A percentile compares a stretch with the other conserved stretches of the same genome.
These are phyloP conservation scores for Leucocoprinus leucothites DNA, from an alignment of 768 basidiomycete species.

Conservation along the genomic window DNA sequence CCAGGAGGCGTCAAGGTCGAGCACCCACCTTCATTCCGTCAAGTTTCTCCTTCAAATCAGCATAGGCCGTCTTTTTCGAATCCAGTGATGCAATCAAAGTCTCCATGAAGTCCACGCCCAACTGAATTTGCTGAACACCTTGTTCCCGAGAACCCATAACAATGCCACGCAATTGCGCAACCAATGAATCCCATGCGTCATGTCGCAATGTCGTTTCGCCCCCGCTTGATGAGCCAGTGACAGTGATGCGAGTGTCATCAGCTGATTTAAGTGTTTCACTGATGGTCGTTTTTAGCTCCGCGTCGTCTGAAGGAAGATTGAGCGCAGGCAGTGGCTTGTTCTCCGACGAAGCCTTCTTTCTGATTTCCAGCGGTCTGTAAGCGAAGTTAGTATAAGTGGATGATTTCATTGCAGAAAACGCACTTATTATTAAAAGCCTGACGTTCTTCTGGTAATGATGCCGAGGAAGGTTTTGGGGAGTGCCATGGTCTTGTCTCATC, in stretches of 20 bases:
- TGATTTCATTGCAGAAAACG: neutral
- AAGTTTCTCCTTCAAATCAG: slow-evolving; percentile 69
- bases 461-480: neutral
- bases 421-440: neutral
- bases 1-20: neutral
- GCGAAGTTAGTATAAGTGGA: neutral
- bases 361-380: neutral
- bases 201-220: slow-evolving; percentile 16
- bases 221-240: neutral
- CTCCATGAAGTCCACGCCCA: slow-evolving; percentile 76
- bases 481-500: neutral
- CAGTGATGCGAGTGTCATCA: neutral
- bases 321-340: slow-evolving; percentile 7
- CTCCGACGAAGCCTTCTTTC: neutral
- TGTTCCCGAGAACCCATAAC: slow-evolving; percentile 58
- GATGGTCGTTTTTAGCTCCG: neutral
- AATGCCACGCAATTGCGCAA: slow-evolving; percentile 56
- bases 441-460: neutral
- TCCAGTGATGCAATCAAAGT: slow-evolving; percentile 66
- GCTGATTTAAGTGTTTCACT: neutral
- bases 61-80: slow-evolving; percentile 55
- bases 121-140: slow-evolving; percentile 55
- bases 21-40: slow-evolving; percentile 83
- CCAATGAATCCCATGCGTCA: slow-evolving; percentile 44
- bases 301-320: neutral